These are phyloP conservation scores for Naematelia encephala DNA, from an alignment of 768 basidiomycete species.

Conservation along the genomic window DNA sequence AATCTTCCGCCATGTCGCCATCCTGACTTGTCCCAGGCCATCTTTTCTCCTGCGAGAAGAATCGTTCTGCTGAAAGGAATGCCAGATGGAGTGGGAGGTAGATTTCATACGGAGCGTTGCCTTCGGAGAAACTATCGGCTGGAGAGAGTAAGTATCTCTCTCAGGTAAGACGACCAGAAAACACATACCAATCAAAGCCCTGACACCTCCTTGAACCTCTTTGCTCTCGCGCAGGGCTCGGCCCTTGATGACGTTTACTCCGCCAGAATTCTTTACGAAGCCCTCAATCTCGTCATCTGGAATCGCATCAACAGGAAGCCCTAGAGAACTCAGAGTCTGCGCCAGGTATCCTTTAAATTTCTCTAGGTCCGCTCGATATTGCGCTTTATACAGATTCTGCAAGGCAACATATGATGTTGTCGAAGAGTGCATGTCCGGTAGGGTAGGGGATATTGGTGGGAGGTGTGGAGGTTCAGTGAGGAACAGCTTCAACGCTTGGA, in stretches of 20 bases:
- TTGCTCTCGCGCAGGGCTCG: slow-evolving; percentile 42
- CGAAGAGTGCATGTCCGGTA: slow-evolving; percentile 95
- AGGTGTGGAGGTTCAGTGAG: slow-evolving; percentile 56
- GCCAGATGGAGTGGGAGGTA: slow-evolving; percentile 45
- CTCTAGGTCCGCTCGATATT: slow-evolving; percentile 55
- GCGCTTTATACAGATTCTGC: slow-evolving; percentile 76
- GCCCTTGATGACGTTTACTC: slow-evolving; percentile 49
- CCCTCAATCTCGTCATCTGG: slow-evolving; percentile 47
- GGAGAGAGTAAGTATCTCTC: background rate
- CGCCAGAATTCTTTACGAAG: slow-evolving; percentile 53
- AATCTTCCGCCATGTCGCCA: slow-evolving; percentile 25
- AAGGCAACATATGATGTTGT: slow-evolving; percentile 77
- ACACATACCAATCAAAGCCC: slow-evolving; percentile 44
- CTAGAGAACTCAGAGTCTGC: slow-evolving; percentile 31
- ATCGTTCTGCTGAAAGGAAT: slow-evolving; percentile 45
- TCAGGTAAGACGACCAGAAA: background rate
- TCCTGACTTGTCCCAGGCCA: slow-evolving; percentile 43
- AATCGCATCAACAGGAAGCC: slow-evolving; percentile 39
- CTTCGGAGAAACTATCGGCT: slow-evolving; percentile 7
- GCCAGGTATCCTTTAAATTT: slow-evolving; percentile 33
- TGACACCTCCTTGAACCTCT: slow-evolving; percentile 22
- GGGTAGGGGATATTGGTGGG: slow-evolving; percentile 76
- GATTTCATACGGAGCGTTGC: slow-evolving; percentile 11
- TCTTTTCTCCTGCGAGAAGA: slow-evolving; percentile 34
- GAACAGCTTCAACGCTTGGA: slow-evolving; percentile 69